These are phyloP conservation scores for Talaromyces sp. DNA, from an alignment of 2,329 filamentous ascomycete species.

Conservation along the genomic window DNA sequence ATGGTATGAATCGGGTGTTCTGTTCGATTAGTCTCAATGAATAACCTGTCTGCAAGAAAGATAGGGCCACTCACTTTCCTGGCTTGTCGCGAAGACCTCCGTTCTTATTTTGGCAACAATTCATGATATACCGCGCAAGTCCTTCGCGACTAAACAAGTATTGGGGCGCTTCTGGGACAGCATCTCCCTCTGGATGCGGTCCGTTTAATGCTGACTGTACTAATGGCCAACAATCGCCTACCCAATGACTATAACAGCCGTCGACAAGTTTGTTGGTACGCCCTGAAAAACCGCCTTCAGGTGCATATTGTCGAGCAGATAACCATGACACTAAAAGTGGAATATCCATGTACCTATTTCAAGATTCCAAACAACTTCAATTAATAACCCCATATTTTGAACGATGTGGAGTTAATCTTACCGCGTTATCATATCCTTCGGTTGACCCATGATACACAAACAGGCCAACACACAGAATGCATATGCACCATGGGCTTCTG, in stretches of 20 bases:
- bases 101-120: slow-evolving; percentile 72
- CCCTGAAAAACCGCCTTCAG: slow-evolving; percentile 88
- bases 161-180: slow-evolving; percentile 22
- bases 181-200: slow-evolving; percentile 30
- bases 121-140: slow-evolving; percentile 81
- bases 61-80: slow-evolving; percentile 60
- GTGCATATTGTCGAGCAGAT: slow-evolving; percentile 79
- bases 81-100: slow-evolving; percentile 93
- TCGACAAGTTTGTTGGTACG: slow-evolving; percentile 97
- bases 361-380: slow-evolving; percentile 19
- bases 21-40: slow-evolving; percentile 30
- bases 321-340: slow-evolving; percentile 78
- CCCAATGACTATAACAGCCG: slow-evolving; percentile 97
- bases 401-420: slow-evolving; percentile 34
- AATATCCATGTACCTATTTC: slow-evolving; percentile 72
- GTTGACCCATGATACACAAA: slow-evolving; percentile 76
- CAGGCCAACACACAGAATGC: slow-evolving; percentile 91
- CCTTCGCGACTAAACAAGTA: slow-evolving; percentile 73
- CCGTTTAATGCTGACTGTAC: slow-evolving; percentile 71
- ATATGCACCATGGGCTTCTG: slow-evolving; percentile 94
- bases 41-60: slow-evolving; percentile 20
- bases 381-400: no score
- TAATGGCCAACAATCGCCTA: slow-evolving; percentile 89
- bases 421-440: slow-evolving; percentile 67
- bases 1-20: slow-evolving; percentile 81